Conservation (phyloP, 2,329 filamentous ascomycete genomes). For the Capronia coronata region DNA sequence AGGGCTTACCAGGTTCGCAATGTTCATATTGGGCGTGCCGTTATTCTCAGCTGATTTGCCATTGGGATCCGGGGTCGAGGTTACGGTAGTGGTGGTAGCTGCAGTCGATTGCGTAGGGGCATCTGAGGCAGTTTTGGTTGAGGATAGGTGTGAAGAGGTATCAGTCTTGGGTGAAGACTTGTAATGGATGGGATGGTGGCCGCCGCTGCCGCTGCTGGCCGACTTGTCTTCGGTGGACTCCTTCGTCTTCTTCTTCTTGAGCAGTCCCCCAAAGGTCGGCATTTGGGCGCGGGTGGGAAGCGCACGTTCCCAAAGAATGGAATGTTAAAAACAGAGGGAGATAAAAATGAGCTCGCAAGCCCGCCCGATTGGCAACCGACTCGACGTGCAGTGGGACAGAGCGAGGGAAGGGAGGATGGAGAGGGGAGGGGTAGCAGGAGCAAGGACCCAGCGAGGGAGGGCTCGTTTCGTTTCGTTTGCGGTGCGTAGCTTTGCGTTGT, state of each 20-base stretch:
- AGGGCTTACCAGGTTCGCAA: conserved; percentile 20
- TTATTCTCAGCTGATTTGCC: conserved; percentile 29
- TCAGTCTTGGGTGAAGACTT: conserved; percentile 53
- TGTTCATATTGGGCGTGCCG: conserved; percentile 27
- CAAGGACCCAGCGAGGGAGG: conserved; percentile 15
- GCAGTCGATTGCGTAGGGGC: conserved; percentile 31
- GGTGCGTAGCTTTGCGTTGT: no score
- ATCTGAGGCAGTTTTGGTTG: conserved; percentile 30
- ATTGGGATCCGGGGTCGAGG: conserved; percentile 26
- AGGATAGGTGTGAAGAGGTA: conserved; percentile 49
- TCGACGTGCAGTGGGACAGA: conserved; percentile 15
- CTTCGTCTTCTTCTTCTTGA: conserved; percentile 98
- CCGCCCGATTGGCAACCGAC: conserved; percentile 14
- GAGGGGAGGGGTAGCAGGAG: conserved; percentile 20
- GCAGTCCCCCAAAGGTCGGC: conserved; percentile 82
- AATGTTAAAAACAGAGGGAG: conserved; percentile 18
- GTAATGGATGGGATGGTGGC: conserved; percentile 25
- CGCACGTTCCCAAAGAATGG: conserved; percentile 22
- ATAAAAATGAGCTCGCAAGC: conserved; percentile 14
- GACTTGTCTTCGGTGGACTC: conserved; percentile 55
- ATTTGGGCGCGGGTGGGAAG: conserved; percentile 46
- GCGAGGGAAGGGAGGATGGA: conserved; percentile 11
- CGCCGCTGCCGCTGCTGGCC: conserved; percentile 13
- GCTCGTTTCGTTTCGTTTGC: conserved; percentile 9
- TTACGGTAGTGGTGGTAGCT: conserved; percentile 24